A percentile compares a stretch with the other conserved stretches of the same genome.
Conservation (phyloP, 371 early-diverging fungal species). For the Mucor mucedo region DNA sequence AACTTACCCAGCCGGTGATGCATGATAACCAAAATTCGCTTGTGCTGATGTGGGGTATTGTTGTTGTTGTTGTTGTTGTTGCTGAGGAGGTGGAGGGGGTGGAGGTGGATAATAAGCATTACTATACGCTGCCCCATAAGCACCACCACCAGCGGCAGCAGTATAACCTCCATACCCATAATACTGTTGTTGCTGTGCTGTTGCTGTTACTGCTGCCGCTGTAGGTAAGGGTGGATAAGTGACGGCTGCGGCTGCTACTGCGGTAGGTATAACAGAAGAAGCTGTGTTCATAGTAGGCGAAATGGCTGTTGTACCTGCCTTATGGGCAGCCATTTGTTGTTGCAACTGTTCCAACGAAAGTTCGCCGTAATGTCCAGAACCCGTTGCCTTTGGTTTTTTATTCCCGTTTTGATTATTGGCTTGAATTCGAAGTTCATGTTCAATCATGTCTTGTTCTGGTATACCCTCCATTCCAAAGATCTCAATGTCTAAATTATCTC, state of each 20-base stretch:
- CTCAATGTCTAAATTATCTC: slow-evolving; percentile 86
- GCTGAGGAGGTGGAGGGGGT: slow-evolving; percentile 16
- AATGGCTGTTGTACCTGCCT: slow-evolving; percentile 28
- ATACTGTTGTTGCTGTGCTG: slow-evolving; percentile 16
- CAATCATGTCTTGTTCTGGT: slow-evolving; percentile 80
- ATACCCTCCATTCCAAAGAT: slow-evolving; percentile 97
- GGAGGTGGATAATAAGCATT: slow-evolving; percentile 5
- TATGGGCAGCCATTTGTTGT: slow-evolving; percentile 44
- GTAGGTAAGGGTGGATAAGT: slow-evolving; percentile 25
- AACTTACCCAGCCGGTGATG: slow-evolving; percentile 28
- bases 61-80: slow-evolving; percentile 7
- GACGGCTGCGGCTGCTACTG: slow-evolving; percentile 6
- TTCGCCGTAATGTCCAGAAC: slow-evolving; percentile 44
- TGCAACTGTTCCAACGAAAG: slow-evolving; percentile 49
- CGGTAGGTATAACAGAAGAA: neutral
- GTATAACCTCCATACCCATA: too few relatives aligned
- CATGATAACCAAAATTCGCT: slow-evolving; percentile 9
- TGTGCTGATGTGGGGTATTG: slow-evolving; percentile 6
- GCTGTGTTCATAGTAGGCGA: too few relatives aligned
- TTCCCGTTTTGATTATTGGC: slow-evolving; percentile 29
- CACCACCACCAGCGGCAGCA: slow-evolving; percentile 18
- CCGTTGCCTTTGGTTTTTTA: slow-evolving; percentile 33
- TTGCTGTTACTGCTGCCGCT: slow-evolving; percentile 23
- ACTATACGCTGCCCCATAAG: slow-evolving; percentile 7
- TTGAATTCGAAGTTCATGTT: slow-evolving; percentile 60